Percentiles rank a stretch among this genome's conserved stretches.
Evolutionary conservation across 1,284 basidiomycete species (phyloP).

Genomic region (Schizophyllum amplum): DNA sequence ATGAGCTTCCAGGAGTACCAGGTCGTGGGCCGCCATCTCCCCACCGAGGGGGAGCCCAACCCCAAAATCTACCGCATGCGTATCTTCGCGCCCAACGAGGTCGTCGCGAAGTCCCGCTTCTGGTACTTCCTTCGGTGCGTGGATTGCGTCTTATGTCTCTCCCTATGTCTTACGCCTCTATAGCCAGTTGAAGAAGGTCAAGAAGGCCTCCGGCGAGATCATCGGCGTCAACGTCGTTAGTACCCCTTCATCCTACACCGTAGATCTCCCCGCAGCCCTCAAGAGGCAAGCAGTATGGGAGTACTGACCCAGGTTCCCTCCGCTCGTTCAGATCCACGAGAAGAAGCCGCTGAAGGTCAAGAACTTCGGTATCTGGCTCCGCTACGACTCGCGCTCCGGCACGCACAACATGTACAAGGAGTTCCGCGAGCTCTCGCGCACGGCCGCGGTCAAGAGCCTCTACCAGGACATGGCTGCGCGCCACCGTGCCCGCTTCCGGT

Average conservation of each 20-base stretch:
- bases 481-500: conserved; percentile 98
- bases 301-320: conserved; percentile 17
- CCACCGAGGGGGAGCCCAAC: conserved; percentile 86
- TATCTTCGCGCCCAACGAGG: conserved; percentile 97
- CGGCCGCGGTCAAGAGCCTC: conserved; percentile 92
- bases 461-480: conserved; percentile 99
- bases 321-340: conserved; percentile 75
- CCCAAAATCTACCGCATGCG: conserved; percentile 99
- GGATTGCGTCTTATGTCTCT: not conserved
- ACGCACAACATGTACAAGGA: conserved; percentile 99
- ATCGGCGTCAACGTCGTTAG: conserved; percentile 96
- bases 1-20: conserved; percentile 68
- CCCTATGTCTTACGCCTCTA: conserved; percentile 8
- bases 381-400: conserved; percentile 96
- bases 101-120: conserved; percentile 98
- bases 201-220: conserved; percentile 99
- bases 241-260: conserved; percentile 29
- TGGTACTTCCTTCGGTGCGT: conserved; percentile 94
- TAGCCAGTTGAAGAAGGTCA: conserved; percentile 97
- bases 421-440: conserved; percentile 93
- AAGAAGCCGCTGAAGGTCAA: conserved; percentile 97
- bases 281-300: conserved; percentile 79
- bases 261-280: conserved; percentile 69
- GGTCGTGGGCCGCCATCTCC: conserved; percentile 96
- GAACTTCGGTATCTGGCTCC: conserved; percentile 99